A percentile compares a stretch with the other conserved stretches of the same genome.
These are phyloP conservation scores for Exophiala sp. DNA, from an alignment of 2,329 filamentous ascomycete genomes.

Conservation along the genomic window DNA sequence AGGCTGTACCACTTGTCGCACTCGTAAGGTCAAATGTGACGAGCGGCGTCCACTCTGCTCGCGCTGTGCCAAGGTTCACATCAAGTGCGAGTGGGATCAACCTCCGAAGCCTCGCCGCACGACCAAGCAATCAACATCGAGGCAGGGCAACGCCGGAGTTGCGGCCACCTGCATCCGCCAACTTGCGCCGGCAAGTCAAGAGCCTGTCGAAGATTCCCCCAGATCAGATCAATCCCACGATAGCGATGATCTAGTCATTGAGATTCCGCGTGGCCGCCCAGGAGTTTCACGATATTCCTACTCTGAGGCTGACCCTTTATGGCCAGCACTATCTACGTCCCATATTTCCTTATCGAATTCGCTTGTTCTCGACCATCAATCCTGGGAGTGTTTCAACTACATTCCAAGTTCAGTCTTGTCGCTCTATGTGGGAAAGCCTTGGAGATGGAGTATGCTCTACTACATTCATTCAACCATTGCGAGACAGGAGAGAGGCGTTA, in stretches of 20 bases:
- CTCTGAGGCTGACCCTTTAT: background rate
- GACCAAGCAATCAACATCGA: conserved; percentile 12
- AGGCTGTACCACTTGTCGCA: conserved; percentile 37
- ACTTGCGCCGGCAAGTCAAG: no score
- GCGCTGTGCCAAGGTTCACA: conserved; percentile 32
- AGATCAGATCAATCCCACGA: no score
- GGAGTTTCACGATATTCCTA: background rate
- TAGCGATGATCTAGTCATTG: no score
- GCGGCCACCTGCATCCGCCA: conserved; percentile 6
- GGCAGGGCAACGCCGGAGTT: background rate
- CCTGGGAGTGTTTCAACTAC: conserved; percentile 34
- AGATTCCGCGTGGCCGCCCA: no score
- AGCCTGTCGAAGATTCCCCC: no score
- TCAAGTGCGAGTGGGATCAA: conserved; percentile 36
- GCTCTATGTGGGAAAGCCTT: conserved; percentile 36
- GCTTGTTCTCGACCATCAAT: conserved; percentile 33
- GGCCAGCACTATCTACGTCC: conserved; percentile 14
- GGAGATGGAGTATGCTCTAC: conserved; percentile 36
- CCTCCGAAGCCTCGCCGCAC: conserved; percentile 23
- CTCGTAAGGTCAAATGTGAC: conserved; percentile 19
- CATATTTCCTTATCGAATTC: conserved; percentile 34
- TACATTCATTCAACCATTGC: conserved; percentile 37
- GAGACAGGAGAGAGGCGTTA: conserved; percentile 34
- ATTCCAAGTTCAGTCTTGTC: conserved; percentile 35
- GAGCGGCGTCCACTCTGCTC: conserved; percentile 30